Evolutionary conservation across 345 rosid species (phyloP).

Genomic region (Populus nigra): DNA sequence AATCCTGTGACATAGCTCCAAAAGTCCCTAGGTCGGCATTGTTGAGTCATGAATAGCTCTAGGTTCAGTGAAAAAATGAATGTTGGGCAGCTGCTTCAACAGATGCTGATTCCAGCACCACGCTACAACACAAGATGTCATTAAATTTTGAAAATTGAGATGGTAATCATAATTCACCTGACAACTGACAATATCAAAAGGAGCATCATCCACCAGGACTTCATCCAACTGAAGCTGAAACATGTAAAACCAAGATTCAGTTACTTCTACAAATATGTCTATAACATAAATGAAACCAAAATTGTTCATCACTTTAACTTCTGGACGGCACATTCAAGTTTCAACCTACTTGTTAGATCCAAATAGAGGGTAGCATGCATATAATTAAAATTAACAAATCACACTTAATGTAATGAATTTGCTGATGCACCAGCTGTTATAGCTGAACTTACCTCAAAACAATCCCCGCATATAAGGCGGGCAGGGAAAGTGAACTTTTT

Average conservation of each 20-base stretch:
- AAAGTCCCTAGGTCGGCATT: neutral
- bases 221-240: constrained; percentile 77
- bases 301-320: neutral
- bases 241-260: neutral
- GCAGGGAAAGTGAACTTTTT: constrained; percentile 93
- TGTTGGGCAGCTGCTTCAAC: neutral
- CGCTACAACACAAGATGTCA: neutral
- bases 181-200: constrained; percentile 95
- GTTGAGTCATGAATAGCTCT: neutral
- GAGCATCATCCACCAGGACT: constrained; percentile 88
- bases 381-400: neutral
- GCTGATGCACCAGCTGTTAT: neutral
- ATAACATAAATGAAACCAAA: neutral
- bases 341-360: neutral
- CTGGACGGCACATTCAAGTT: neutral
- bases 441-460: constrained; percentile 70
- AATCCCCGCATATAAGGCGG: constrained; percentile 87
- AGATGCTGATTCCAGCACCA: neutral
- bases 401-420: constrained; percentile 1
- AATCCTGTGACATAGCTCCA: neutral
- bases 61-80: neutral
- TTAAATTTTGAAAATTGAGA: neutral
- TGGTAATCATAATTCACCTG: constrained; percentile 50
- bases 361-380: neutral
- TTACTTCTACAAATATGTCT: neutral